Evolutionary conservation across 1,139 yeast genomes (phyloP).

Genomic region (Kodamaea suecica): DNA sequence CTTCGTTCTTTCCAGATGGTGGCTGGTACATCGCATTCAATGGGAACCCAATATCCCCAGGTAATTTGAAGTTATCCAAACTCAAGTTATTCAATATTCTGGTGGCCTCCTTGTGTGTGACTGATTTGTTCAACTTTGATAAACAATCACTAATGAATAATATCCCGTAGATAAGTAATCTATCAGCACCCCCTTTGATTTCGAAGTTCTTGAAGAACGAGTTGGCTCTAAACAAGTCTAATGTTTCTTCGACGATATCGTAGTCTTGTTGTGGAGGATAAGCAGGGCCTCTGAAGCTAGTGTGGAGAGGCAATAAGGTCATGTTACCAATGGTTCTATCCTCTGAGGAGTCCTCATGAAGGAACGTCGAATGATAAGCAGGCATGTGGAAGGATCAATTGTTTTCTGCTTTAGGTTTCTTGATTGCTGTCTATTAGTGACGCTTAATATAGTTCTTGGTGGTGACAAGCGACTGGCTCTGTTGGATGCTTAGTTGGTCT

Average conservation of each 20-base stretch:
- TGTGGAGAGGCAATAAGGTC: conserved; percentile 76
- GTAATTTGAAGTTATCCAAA: conserved; percentile 82
- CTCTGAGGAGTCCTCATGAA: conserved; percentile 54
- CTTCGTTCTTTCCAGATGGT: conserved; percentile 71
- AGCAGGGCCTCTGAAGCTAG: conserved; percentile 88
- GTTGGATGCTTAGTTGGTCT: background rate
- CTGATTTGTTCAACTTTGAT: conserved; percentile 50
- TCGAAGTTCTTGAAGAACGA: conserved; percentile 96
- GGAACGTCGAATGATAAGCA: conserved; percentile 91
- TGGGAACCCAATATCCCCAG: conserved; percentile 95
- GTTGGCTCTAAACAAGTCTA: conserved; percentile 92
- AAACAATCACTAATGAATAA: conserved; percentile 84
- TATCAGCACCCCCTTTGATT: conserved; percentile 91
- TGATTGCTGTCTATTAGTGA: too few species aligned
- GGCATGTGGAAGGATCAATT: conserved; percentile 33
- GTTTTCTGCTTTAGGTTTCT: conserved; percentile 5
- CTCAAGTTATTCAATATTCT: conserved; percentile 77
- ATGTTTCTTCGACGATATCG: conserved; percentile 86
- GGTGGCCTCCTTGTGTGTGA: conserved; percentile 61
- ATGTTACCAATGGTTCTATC: conserved; percentile 57
- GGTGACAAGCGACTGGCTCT: background rate
- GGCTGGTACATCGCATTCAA: conserved; percentile 78
- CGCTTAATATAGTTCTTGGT: too few species aligned
- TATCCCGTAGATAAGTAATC: conserved; percentile 95
- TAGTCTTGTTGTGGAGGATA: conserved; percentile 79